These are phyloP conservation scores for Penicillium antarcticum DNA, from an alignment of 495 filamentous ascomycete species.

Conservation along the genomic window DNA sequence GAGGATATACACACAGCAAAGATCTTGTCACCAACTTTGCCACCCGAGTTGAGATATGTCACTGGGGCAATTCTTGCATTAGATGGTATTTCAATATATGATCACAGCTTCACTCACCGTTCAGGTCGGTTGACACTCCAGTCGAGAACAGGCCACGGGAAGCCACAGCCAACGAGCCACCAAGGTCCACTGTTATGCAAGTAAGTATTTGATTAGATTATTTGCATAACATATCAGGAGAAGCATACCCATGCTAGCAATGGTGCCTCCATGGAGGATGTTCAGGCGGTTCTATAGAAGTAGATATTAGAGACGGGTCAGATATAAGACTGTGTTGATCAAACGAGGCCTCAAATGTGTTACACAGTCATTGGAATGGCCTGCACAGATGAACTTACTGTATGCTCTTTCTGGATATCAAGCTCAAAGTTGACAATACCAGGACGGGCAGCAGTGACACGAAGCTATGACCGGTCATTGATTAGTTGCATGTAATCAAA, in stretches of 20 bases:
- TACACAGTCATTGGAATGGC: not conserved
- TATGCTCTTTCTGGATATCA: slow-evolving; percentile 82
- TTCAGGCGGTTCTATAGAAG: slow-evolving; percentile 74
- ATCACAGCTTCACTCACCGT: slow-evolving; percentile 50
- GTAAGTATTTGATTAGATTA: not conserved
- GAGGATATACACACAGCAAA: slow-evolving; percentile 46
- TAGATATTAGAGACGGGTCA: not conserved
- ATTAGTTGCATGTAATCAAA: not conserved
- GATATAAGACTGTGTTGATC: not conserved
- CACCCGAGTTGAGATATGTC: slow-evolving; percentile 85
- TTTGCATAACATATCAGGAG: not conserved
- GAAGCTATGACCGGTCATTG: slow-evolving; percentile 52
- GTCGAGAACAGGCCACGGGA: slow-evolving; percentile 85
- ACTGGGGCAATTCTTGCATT: slow-evolving; percentile 46
- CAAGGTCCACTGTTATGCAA: slow-evolving; percentile 69
- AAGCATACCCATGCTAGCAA: slow-evolving; percentile 77
- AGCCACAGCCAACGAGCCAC: slow-evolving; percentile 89
- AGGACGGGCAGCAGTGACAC: slow-evolving; percentile 68
- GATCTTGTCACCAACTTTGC: slow-evolving; percentile 75
- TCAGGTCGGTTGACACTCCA: slow-evolving; percentile 90
- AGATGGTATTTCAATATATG: not conserved
- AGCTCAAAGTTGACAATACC: slow-evolving; percentile 86
- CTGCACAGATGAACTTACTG: slow-evolving; percentile 47
- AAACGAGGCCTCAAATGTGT: not conserved
- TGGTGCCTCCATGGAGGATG: slow-evolving; percentile 91